A percentile compares a stretch with the other conserved stretches of the same genome.
phyloP scores from a whole-genome alignment of 768 basidiomycete species.

The Tulasnella sp. region DNA sequence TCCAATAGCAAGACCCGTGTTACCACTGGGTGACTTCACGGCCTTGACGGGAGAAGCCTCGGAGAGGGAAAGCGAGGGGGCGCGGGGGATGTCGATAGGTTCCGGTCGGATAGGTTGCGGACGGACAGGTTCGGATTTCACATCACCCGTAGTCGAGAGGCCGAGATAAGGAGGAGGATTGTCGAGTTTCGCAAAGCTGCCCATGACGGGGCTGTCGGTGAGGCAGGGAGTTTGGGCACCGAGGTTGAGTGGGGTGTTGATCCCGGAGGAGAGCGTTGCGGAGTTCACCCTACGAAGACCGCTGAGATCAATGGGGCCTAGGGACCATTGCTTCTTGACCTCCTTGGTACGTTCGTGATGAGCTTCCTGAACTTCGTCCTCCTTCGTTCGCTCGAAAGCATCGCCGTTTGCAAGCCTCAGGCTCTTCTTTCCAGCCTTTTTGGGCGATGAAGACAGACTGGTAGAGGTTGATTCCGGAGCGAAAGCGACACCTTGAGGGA shows the following conservation, averaged over 20 bases:
- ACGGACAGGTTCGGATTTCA: background rate
- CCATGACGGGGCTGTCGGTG: constrained; percentile 8
- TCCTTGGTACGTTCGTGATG: background rate
- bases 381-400: background rate
- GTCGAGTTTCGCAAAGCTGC: background rate
- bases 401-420: background rate
- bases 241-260: constrained; percentile 12
- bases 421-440: background rate
- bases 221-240: constrained; percentile 19
- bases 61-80: background rate
- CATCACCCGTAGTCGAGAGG: background rate
- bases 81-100: background rate
- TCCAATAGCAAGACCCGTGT: background rate
- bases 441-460: background rate
- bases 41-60: background rate
- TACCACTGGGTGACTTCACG: background rate
- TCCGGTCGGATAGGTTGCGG: background rate
- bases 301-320: background rate
- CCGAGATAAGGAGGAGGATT: background rate
- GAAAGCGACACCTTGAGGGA: constrained; percentile 12
- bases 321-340: background rate
- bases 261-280: constrained; percentile 7
- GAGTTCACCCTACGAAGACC: background rate
- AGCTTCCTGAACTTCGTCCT: background rate
- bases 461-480: background rate